Conservation (phyloP, 108 stramenopile genomes). For the Nitzschia inconspicua region DNA sequence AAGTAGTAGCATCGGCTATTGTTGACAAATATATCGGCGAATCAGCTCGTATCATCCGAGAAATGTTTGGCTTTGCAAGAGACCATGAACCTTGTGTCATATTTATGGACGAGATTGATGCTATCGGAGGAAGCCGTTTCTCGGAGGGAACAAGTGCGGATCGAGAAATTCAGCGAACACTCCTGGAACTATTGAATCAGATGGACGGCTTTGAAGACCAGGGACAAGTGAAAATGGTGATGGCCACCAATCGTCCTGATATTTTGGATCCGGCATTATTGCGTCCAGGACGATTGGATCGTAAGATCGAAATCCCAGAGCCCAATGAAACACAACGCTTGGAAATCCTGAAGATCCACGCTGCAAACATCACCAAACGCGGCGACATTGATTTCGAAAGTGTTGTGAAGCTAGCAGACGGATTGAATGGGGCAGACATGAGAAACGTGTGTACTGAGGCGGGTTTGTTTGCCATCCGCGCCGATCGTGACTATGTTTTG, state of each 20-base stretch:
- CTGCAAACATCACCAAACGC: conserved; percentile 86
- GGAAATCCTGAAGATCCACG: conserved; percentile 98
- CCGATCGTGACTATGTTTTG: conserved; percentile 94
- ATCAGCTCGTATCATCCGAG: conserved; percentile 96
- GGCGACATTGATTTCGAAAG: conserved; percentile 98
- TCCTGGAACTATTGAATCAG: conserved; percentile 98
- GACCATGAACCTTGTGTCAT: conserved; percentile 98
- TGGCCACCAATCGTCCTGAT: conserved; percentile 99
- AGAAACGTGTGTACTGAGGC: conserved; percentile 98
- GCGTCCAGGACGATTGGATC: conserved; percentile 97
- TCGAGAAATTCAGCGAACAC: conserved; percentile 98
- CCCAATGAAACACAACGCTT: conserved; percentile 96
- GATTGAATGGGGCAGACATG: conserved; percentile 98
- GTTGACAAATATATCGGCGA: conserved; percentile 99
- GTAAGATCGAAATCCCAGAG: conserved; percentile 99
- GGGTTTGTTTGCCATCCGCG: conserved; percentile 97
- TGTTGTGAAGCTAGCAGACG: conserved; percentile 97
- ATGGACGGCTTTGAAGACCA: conserved; percentile 97
- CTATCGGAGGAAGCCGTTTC: conserved; percentile 97
- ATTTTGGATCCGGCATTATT: conserved; percentile 98
- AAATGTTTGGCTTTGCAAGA: conserved; percentile 98
- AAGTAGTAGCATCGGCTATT: conserved; percentile 97
- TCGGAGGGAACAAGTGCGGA: conserved; percentile 94
- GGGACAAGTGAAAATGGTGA: conserved; percentile 97
- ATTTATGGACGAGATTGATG: conserved; percentile 99